Conservation (phyloP, 2,329 filamentous ascomycete species). For the Lasiodiplodia sp. region DNA sequence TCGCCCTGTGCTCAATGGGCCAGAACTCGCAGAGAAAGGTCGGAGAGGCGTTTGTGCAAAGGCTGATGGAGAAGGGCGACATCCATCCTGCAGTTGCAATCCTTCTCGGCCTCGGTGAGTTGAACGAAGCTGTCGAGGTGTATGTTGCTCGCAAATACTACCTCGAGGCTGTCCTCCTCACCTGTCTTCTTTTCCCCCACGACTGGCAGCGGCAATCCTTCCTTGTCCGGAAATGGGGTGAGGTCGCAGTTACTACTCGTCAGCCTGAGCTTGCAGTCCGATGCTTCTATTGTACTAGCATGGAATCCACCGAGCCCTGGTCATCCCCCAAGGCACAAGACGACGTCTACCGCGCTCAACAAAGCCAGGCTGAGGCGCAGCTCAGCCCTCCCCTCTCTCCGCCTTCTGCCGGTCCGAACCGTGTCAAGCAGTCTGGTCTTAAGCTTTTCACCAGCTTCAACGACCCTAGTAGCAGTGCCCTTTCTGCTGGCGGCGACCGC, state of each 20-base stretch:
- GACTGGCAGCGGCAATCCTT: conserved; percentile 93
- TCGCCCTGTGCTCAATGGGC: conserved; percentile 89
- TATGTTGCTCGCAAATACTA: conserved; percentile 91
- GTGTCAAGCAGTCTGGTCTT: conserved; percentile 80
- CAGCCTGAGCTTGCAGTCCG: conserved; percentile 90
- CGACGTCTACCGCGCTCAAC: conserved; percentile 64
- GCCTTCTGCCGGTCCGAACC: conserved; percentile 54
- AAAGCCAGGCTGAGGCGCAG: conserved; percentile 57
- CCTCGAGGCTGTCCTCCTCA: conserved; percentile 91
- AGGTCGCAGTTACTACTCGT: conserved; percentile 84
- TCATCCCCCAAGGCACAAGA: conserved; percentile 79
- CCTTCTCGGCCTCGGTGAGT: conserved; percentile 88
- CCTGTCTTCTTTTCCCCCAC: conserved; percentile 79
- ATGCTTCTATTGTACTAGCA: conserved; percentile 89
- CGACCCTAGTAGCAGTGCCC: conserved; percentile 62
- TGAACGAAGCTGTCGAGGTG: conserved; percentile 94
- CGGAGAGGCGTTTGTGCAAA: conserved; percentile 87
- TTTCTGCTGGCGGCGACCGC: conserved; percentile 67
- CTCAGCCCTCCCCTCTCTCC: conserved; percentile 78
- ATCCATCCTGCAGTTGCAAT: conserved; percentile 92
- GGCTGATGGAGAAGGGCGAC: conserved; percentile 87
- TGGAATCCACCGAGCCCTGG: conserved; percentile 87
- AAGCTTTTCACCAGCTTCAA: conserved; percentile 93
- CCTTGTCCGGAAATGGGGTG: conserved; percentile 93
- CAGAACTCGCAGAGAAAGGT: conserved; percentile 82